phyloP scores from a whole-genome alignment of 495 filamentous ascomycete species.

The Aspergillus sclerotioniger region DNA sequence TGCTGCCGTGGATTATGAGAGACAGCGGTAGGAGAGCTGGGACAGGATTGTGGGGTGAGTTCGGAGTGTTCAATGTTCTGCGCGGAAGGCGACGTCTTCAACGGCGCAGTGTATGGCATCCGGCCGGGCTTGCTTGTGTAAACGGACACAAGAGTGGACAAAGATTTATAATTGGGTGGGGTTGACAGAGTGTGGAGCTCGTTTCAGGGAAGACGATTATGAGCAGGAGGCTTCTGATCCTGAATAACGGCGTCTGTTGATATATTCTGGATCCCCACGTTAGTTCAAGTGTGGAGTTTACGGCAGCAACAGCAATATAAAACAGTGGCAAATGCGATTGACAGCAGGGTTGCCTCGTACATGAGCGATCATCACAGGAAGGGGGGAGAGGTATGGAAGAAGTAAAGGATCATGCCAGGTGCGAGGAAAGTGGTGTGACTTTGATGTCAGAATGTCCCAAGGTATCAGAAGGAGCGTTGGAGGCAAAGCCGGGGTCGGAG shows the following conservation, averaged over 20 bases:
- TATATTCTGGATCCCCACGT: slow-evolving; percentile 8
- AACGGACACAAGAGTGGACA: slow-evolving; percentile 36
- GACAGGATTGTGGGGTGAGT: slow-evolving; percentile 54
- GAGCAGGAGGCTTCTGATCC: slow-evolving; percentile 10
- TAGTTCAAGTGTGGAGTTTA: slow-evolving; percentile 1
- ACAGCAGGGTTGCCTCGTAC: slow-evolving; percentile 10
- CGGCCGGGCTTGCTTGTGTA: slow-evolving; percentile 50
- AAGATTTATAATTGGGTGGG: slow-evolving; percentile 1
- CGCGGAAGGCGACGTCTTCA: slow-evolving; percentile 75
- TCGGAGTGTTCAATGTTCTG: slow-evolving; percentile 61
- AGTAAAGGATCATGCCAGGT: slow-evolving; percentile 8
- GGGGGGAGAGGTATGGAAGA: neutral
- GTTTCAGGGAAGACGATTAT: slow-evolving; percentile 11
- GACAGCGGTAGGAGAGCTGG: slow-evolving; percentile 35
- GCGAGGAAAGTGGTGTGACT: slow-evolving; percentile 8
- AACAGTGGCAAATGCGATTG: slow-evolving; percentile 18
- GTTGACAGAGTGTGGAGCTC: slow-evolving; percentile 1
- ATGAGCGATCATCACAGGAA: neutral
- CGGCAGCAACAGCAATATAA: slow-evolving; percentile 4
- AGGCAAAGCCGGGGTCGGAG: slow-evolving; percentile 25
- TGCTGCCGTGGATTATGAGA: slow-evolving; percentile 45
- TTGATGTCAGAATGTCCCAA: slow-evolving; percentile 2
- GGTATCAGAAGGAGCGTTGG: slow-evolving; percentile 14
- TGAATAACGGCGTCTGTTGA: slow-evolving; percentile 4
- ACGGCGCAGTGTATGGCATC: slow-evolving; percentile 95